These are phyloP conservation scores for Anacardium occidentale DNA, from an alignment of 345 rosid genomes.

Conservation along the genomic window DNA sequence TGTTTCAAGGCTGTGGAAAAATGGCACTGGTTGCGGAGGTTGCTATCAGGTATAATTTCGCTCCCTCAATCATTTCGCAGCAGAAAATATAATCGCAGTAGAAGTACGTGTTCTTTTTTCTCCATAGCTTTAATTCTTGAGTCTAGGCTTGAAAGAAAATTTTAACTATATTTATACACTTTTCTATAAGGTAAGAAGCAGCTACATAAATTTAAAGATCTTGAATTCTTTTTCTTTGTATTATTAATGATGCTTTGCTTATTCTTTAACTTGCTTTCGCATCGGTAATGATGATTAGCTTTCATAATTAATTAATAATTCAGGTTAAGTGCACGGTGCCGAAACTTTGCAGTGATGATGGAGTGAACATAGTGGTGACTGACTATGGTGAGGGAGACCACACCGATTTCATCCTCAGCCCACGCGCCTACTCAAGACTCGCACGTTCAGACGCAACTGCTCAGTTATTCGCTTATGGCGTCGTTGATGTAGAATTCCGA, in stretches of 20 bases:
- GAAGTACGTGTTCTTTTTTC: neutral
- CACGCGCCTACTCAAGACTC: conserved; percentile 56
- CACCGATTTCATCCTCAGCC: conserved; percentile 82
- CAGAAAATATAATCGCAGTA: neutral
- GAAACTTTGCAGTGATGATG: conserved; percentile 56
- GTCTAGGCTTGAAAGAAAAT: neutral
- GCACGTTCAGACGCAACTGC: conserved; percentile 36
- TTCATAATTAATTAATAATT: neutral
- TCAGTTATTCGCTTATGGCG: conserved; percentile 62
- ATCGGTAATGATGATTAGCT: neutral
- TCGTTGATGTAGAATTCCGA: conserved; percentile 70
- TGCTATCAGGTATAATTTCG: conserved; percentile 72
- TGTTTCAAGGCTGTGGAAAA: conserved; percentile 55
- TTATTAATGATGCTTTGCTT: neutral
- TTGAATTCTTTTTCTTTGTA: neutral
- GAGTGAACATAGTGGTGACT: conserved; percentile 65
- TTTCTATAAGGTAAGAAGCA: neutral
- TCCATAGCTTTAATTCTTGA: neutral
- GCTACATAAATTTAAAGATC: neutral
- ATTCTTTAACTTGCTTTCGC: neutral
- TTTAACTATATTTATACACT: neutral
- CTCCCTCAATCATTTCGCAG: neutral
- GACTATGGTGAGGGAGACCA: conserved; percentile 81
- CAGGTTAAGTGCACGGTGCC: conserved; percentile 77
- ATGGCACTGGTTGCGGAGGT: conserved; percentile 87